Evolutionary conservation across 371 early-diverging fungal species (phyloP).

Genomic region (Apophysomyces ossiformis): DNA sequence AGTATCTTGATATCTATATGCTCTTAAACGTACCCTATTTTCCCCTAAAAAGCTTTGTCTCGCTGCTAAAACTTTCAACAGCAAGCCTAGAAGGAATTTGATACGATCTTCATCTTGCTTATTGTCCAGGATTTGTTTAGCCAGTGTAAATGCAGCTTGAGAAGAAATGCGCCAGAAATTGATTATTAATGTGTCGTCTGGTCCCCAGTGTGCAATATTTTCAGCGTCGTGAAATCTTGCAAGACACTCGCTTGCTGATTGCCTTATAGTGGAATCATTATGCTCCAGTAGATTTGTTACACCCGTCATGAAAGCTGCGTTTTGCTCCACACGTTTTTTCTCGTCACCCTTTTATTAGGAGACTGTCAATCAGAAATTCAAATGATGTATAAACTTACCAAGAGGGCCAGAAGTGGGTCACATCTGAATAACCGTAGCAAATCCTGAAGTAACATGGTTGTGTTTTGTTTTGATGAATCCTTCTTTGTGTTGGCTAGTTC

Average conservation of each 20-base stretch:
- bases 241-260: conserved; percentile 66
- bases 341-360: conserved; percentile 17
- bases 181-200: conserved; percentile 46
- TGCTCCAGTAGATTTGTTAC: conserved; percentile 64
- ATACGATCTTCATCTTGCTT: conserved; percentile 56
- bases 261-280: conserved; percentile 57
- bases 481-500: conserved; percentile 17
- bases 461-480: conserved; percentile 19
- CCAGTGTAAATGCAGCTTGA: conserved; percentile 44
- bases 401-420: conserved; percentile 30
- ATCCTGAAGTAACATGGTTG: conserved; percentile 21
- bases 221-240: conserved; percentile 57
- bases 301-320: conserved; percentile 57
- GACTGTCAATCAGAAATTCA: no score
- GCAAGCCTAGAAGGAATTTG: conserved; percentile 58
- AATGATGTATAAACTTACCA: conserved; percentile 21
- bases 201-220: conserved; percentile 63
- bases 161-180: conserved; percentile 69
- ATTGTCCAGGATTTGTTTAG: conserved; percentile 52
- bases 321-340: conserved; percentile 53
- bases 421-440: conserved; percentile 31
- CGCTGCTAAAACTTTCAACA: conserved; percentile 61
- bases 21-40: conserved; percentile 22
- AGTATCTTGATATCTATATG: not conserved
- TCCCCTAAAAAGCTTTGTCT: conserved; percentile 66